Evolutionary conservation across 2,329 filamentous ascomycete species (phyloP).

Genomic region (Calycina marina): DNA sequence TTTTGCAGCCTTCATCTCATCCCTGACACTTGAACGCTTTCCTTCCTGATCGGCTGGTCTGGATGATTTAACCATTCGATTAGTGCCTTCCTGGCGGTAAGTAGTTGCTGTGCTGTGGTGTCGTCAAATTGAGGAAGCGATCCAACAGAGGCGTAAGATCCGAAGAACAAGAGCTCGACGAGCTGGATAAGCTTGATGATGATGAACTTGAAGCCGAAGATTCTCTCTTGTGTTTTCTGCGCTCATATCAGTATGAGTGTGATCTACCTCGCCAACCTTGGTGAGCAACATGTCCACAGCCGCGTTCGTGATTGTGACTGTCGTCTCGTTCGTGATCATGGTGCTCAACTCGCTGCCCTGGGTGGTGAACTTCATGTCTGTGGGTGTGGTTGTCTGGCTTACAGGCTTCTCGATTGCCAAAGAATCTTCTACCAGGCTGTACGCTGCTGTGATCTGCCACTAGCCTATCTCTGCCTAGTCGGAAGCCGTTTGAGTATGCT

Average conservation of each 20-base stretch:
- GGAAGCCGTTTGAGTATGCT: conserved; percentile 28
- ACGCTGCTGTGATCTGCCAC: conserved; percentile 12
- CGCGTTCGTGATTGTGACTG: conserved; percentile 8
- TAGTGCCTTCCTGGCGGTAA: conserved; percentile 30
- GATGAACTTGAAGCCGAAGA: conserved; percentile 8
- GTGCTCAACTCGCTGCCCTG: conserved; percentile 1
- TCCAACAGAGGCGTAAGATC: conserved; percentile 28
- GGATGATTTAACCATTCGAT: conserved; percentile 34
- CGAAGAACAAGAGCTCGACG: conserved; percentile 23
- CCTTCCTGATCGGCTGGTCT: conserved; percentile 32
- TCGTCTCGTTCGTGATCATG: conserved; percentile 3
- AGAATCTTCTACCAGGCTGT: conserved; percentile 10
- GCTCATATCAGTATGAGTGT: conserved; percentile 1
- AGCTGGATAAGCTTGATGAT: conserved; percentile 16
- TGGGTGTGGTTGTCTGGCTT: not conserved
- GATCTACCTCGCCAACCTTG: conserved; percentile 1
- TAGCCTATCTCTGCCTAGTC: conserved; percentile 14
- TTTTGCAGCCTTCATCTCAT: conserved; percentile 30
- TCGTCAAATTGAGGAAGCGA: conserved; percentile 40
- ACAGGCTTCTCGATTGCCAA: conserved; percentile 6
- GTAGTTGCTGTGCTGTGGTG: conserved; percentile 33
- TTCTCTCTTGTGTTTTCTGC: conserved; percentile 2
- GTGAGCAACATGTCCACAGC: conserved; percentile 4
- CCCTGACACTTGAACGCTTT: conserved; percentile 28
- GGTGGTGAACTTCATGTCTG: no score